These are phyloP conservation scores for Alternaria atra DNA, from an alignment of 2,329 filamentous ascomycete genomes.

Conservation along the genomic window DNA sequence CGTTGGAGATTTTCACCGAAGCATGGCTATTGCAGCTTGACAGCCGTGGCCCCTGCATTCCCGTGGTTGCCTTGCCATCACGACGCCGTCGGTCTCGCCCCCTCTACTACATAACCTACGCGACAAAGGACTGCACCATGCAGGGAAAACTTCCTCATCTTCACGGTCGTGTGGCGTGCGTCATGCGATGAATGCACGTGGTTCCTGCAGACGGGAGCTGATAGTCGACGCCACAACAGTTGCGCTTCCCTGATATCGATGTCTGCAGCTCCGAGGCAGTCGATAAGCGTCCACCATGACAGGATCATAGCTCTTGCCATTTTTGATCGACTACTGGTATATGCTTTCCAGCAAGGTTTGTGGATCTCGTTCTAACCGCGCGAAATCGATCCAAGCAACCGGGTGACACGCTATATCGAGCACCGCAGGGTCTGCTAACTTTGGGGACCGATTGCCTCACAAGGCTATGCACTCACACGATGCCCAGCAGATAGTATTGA, in stretches of 20 bases:
- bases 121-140: neutral
- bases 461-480: neutral
- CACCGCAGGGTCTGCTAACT: neutral
- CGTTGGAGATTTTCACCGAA: neutral
- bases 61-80: constrained; percentile 4
- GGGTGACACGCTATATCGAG: neutral
- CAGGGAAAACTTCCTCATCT: neutral
- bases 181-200: constrained; percentile 4
- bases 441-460: neutral
- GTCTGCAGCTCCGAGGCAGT: neutral
- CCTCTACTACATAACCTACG: neutral
- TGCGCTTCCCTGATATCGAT: neutral
- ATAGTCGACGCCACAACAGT: neutral
- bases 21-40: constrained; percentile 1
- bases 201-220: constrained; percentile 1
- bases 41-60: constrained; percentile 1
- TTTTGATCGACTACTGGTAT: neutral
- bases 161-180: neutral
- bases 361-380: neutral
- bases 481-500: neutral
- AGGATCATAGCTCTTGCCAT: neutral
- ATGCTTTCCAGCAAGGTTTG: constrained; percentile 1
- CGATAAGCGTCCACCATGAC: neutral
- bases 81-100: neutral
- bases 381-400: neutral